Evolutionary conservation across 345 rosid species (phyloP).

Genomic region (Melastoma malabathricum): DNA sequence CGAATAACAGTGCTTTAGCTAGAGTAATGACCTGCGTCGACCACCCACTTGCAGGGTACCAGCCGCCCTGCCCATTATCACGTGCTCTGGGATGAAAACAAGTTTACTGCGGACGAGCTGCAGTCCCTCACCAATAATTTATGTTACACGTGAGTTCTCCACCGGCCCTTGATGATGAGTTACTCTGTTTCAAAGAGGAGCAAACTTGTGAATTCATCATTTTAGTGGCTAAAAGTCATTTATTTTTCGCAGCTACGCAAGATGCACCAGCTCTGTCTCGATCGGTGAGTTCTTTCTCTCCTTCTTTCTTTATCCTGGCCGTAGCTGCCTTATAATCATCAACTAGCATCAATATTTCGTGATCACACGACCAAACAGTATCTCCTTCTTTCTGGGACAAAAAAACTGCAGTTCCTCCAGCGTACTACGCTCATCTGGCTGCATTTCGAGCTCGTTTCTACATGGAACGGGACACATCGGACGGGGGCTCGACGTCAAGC

Average conservation of each 20-base stretch:
- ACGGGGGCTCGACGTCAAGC: conserved; percentile 45
- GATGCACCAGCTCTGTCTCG: conserved; percentile 90
- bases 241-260: conserved; percentile 43
- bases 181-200: too few relatives aligned
- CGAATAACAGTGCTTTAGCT: too few relatives aligned
- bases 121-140: conserved; percentile 83
- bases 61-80: conserved; percentile 96
- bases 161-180: too few relatives aligned
- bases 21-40: too few relatives aligned
- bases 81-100: conserved; percentile 92
- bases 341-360: too few relatives aligned
- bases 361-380: too few relatives aligned
- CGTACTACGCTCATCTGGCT: conserved; percentile 90
- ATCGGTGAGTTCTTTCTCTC: conserved; percentile 38
- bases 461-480: conserved; percentile 90
- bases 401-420: conserved; percentile 97
- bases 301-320: too few relatives aligned
- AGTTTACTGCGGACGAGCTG: conserved; percentile 70
- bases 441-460: conserved; percentile 94
- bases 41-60: conserved; percentile 87
- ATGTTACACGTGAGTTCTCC: conserved; percentile 97
- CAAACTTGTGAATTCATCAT: too few relatives aligned
- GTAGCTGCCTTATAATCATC: too few relatives aligned
- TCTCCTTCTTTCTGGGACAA: too few relatives aligned
- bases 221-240: too few relatives aligned